A percentile compares a stretch with the other conserved stretches of the same genome.
These are phyloP conservation scores for Silene vulgaris DNA, from an alignment of 179 eudicot genomes.

Conservation along the genomic window DNA sequence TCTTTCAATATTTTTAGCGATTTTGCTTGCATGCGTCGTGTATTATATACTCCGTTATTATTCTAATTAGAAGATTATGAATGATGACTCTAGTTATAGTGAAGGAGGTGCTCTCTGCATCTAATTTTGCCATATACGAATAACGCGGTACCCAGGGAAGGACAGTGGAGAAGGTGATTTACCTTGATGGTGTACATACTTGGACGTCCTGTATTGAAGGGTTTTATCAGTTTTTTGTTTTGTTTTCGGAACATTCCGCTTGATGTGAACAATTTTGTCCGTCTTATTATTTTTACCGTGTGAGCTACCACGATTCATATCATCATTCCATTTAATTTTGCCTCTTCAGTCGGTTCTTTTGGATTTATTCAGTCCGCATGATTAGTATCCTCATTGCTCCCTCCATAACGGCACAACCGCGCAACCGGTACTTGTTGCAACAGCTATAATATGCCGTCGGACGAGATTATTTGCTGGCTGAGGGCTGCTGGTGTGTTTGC, in stretches of 20 bases:
- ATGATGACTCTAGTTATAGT: slow-evolving; percentile 10
- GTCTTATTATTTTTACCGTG: no score
- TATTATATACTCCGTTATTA: background rate
- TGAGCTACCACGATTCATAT: no score
- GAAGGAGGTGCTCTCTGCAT: slow-evolving; percentile 18
- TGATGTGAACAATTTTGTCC: background rate
- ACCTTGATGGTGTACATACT: slow-evolving; percentile 25
- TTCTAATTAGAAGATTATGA: background rate
- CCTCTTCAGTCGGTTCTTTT: no score
- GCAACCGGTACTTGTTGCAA: no score
- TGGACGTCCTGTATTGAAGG: slow-evolving; percentile 12
- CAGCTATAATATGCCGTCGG: no score
- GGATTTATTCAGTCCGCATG: no score
- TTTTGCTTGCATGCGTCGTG: background rate
- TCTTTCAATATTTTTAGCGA: background rate
- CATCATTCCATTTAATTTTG: no score
- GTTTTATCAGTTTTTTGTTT: background rate
- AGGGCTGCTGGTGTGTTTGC: no score
- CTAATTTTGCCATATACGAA: slow-evolving; percentile 26
- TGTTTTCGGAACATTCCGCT: background rate
- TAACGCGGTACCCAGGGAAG: slow-evolving; percentile 20
- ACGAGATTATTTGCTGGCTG: no score
- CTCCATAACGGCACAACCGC: no score
- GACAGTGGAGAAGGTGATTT: slow-evolving; percentile 17
- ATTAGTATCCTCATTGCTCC: no score